Evolutionary conservation across 129 eudicot genomes (phyloP), one percentile per base, ranked within the genome.

Genomic region (Arctium minus): DNA sequence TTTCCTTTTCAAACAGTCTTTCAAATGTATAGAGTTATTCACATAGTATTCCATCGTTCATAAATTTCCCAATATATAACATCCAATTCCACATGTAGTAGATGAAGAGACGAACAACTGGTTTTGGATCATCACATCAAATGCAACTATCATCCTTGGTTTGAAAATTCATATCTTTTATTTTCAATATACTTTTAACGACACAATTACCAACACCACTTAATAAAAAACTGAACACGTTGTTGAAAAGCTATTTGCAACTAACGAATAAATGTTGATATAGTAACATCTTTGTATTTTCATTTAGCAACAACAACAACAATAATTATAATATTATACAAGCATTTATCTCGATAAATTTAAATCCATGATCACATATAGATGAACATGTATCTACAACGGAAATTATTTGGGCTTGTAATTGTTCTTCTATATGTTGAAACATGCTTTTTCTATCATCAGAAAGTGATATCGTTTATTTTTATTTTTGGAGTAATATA

Each of bases 341-440:
- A 78, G 32, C 82, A 72, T 72, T 78, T 83, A 50, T 83, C 68
- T 79, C 74, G 8, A 62, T 72, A 32, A 69, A 32, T 83, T 10
- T 72, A 17, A 62, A 78, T 60, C 74, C 83, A 78, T 84, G 79
- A 8, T 60, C 86, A 84, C 75, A 31, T 72, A 72, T 72, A 74
- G 39, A 42, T 84, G 79, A 83, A 39, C 82, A 83, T 78, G 79
- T 71, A 83, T 77, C 68, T 2, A 82, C 80, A 7, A 65, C 40
- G 38, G 37, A 11, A 33, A 40, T 82, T 62, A 60, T 64, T 72
- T 37, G 75, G 29, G 50, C 70, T 65, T 82, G 75, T 65, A 65
- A 29, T 4, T 62, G 7, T 53, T 70, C 72, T 50, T 53, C 2
- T 74, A 75, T 18, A 68, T 82, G 22, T 13, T 10, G 9, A 9